These are phyloP conservation scores for Pseudogymnoascus sp. DNA, from an alignment of 2,329 filamentous ascomycete species.

Conservation along the genomic window DNA sequence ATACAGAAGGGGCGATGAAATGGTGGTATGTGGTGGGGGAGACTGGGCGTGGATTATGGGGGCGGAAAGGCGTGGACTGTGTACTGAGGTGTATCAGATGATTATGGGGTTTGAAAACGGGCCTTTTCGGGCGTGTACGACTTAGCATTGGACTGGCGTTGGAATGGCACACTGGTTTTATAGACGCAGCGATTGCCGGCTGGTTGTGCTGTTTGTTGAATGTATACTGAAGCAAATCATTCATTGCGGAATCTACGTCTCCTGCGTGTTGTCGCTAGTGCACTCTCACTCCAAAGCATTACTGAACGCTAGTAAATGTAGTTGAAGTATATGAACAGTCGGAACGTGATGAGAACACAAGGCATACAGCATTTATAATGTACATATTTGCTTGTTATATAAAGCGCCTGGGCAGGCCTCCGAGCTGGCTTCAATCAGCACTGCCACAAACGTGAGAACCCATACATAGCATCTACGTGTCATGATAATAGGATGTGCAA, in stretches of 20 bases:
- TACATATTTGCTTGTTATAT: not conserved
- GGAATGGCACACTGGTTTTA: constrained; percentile 5
- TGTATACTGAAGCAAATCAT: not conserved
- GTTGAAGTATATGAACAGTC: not conserved
- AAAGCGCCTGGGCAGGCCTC: not conserved
- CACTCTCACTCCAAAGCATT: not conserved
- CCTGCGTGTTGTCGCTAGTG: not conserved
- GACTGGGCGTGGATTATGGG: not conserved
- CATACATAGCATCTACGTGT: not conserved
- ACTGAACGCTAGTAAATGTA: not conserved
- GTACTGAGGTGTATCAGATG: not conserved
- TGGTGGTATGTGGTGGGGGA: not conserved
- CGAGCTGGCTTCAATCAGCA: not conserved
- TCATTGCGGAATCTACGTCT: not conserved
- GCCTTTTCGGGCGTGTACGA: not conserved
- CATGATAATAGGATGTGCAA: not conserved
- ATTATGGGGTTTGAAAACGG: not conserved
- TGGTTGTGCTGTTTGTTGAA: constrained; percentile 1
- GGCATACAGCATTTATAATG: not conserved
- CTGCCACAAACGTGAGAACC: not conserved
- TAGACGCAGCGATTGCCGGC: constrained; percentile 1
- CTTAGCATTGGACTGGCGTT: constrained; percentile 5
- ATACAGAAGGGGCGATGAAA: not conserved
- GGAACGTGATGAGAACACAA: not conserved
- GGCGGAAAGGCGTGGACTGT: not conserved